phyloP scores from a whole-genome alignment of 805 yeast species.

The Yarrowia deformans region DNA sequence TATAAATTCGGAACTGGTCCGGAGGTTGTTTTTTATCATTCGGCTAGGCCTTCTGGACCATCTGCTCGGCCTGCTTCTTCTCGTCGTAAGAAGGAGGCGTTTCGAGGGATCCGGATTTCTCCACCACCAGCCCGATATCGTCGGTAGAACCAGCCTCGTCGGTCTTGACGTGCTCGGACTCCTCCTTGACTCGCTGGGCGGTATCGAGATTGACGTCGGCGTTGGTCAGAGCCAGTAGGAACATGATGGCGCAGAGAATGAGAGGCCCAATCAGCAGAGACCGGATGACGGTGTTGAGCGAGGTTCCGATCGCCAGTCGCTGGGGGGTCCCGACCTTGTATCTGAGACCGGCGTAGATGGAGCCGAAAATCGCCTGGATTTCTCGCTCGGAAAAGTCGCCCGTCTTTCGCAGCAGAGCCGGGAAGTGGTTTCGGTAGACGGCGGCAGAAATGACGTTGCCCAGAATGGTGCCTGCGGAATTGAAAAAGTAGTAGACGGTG shows the following conservation, averaged over 20 bases:
- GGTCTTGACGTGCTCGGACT: conserved; percentile 8
- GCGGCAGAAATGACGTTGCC: conserved; percentile 40
- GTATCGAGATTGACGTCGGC: conserved; percentile 16
- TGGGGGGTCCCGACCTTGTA: conserved; percentile 15
- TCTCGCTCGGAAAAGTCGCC: neutral
- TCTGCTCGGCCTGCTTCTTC: neutral
- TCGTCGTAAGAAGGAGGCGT: neutral
- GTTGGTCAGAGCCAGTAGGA: conserved; percentile 3
- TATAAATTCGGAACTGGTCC: too few species aligned
- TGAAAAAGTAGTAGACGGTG: conserved; percentile 36
- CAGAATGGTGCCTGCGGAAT: conserved; percentile 37
- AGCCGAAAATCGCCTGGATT: conserved; percentile 1
- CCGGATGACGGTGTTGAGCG: conserved; percentile 22
- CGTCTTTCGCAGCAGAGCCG: neutral
- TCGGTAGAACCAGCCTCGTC: neutral
- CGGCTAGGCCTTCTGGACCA: conserved; percentile 3
- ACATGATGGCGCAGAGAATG: conserved; percentile 24
- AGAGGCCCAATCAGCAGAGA: conserved; percentile 23
- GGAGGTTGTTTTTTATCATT: too few species aligned
- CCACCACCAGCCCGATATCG: neutral
- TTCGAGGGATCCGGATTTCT: neutral
- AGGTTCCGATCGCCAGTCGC: conserved; percentile 8
- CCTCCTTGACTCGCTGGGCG: conserved; percentile 33
- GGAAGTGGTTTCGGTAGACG: conserved; percentile 37
- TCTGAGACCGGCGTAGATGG: conserved; percentile 1